Conservation (phyloP, 371 early-diverging fungal species). For the Massospora cicadina region DNA sequence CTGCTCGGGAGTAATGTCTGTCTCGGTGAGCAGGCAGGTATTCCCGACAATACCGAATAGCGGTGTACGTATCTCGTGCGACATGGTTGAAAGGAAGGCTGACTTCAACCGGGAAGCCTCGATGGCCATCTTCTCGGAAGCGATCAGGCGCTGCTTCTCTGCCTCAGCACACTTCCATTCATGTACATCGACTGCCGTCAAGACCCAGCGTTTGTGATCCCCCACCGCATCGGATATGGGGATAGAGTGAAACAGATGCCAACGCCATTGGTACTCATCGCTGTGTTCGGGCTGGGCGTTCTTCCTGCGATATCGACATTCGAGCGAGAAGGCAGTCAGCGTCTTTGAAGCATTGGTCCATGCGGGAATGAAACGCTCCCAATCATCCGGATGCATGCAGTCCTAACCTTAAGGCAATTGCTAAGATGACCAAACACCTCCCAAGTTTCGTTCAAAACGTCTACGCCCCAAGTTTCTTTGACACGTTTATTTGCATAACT, state of each 20-base stretch:
- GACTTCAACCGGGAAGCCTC: conserved; percentile 9
- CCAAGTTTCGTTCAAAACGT: conserved; percentile 6
- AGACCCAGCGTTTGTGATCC: conserved; percentile 6
- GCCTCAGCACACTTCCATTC: conserved; percentile 10
- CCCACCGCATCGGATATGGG: neutral
- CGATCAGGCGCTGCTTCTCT: conserved; percentile 1
- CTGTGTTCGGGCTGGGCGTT: neutral
- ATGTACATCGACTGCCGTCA: conserved; percentile 9
- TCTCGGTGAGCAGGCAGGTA: conserved; percentile 6
- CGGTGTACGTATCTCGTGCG: conserved; percentile 11
- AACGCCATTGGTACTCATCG: neutral
- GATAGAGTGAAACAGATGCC: conserved; percentile 6
- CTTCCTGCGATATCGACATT: conserved; percentile 4
- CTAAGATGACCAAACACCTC: neutral
- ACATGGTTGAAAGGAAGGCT: conserved; percentile 7
- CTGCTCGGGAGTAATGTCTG: conserved; percentile 4
- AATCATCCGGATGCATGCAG: conserved; percentile 8
- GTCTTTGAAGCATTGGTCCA: neutral
- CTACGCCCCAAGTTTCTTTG: conserved; percentile 8
- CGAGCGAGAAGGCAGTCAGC: neutral
- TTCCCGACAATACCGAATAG: conserved; percentile 10
- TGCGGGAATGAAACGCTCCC: neutral
- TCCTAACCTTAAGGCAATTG: neutral
- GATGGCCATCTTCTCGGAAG: conserved; percentile 9
- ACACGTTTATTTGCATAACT: conserved; percentile 9